Base-by-base conservation (phyloP, 441 rosid genomes). In the Erodium texanum region DNA sequence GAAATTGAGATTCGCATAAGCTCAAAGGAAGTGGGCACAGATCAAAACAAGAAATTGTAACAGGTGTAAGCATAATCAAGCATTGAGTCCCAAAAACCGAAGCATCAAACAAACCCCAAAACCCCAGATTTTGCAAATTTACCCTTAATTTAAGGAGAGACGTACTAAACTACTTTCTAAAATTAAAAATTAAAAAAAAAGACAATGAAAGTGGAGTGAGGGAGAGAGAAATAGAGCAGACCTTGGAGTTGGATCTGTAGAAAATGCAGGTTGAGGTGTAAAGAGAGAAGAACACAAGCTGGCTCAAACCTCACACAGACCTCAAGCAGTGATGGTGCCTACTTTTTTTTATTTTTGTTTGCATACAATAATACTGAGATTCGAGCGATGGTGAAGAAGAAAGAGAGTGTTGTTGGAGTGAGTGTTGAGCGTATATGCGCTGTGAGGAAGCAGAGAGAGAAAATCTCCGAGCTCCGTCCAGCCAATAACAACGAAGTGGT, bases 41-140 rank as follows among this genome's bases (percentile, higher is more conserved):
- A 22, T 58, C 24, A 19, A 22, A 9, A 22, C 62, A 22, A 19
- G 24, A 19, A 58, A 58, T 22, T 58, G 10, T 22, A 52, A 6
- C 59, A 16, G 22, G 18, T 6, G 22, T 52, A 2, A 34, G n/a
- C 59, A 52, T n/a, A 52, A 52, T 56, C 62, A 58, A 58, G 24
- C 24, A 58, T 16, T 19, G 27, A 0, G 10, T 22, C 14, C 62
- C 62, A 9, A 20, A 58, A 32, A 63, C 32, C 65, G 72, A 61
- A 74, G 69, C 72, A 48, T 59, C 4, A 71, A 59, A 70, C 52
- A 7, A 34, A 23, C 38, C 34, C 34, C 34, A 29, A 1, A 29
- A 29, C 34, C 34, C 34, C 68, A 34, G 69, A 73, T 38, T 68
- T 62, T 19, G 23, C 62, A 62, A 36, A 5, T 22, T 15, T 29